phyloP scores from a whole-genome alignment of 768 basidiomycete species.

The Agaricus subrufescens region DNA sequence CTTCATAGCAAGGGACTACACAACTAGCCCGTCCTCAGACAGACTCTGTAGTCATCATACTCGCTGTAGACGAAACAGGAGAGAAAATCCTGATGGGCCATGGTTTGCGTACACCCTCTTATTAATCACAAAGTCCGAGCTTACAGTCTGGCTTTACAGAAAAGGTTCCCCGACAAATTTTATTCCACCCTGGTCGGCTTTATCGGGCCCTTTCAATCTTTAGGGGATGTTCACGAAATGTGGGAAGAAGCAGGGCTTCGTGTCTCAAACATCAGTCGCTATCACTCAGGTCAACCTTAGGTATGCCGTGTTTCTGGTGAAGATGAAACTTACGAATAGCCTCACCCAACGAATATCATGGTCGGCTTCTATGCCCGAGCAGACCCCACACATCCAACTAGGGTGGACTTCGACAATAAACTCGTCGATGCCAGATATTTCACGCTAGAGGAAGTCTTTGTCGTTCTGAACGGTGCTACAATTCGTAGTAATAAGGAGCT shows the following conservation, averaged over 20 bases:
- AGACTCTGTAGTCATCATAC: constrained; percentile 90
- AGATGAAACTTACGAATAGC: constrained; percentile 39
- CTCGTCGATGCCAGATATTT: constrained; percentile 93
- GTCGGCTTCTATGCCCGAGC: constrained; percentile 83
- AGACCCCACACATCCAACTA: constrained; percentile 67
- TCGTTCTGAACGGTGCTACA: constrained; percentile 49
- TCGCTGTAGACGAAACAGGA: constrained; percentile 71
- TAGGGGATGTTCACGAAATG: constrained; percentile 89
- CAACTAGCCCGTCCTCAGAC: constrained; percentile 84
- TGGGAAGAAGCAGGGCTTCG: constrained; percentile 96
- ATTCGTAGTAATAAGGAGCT: constrained; percentile 44
- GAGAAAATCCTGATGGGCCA: constrained; percentile 86
- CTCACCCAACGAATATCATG: constrained; percentile 89
- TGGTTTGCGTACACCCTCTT: constrained; percentile 47
- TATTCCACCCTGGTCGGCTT: constrained; percentile 94
- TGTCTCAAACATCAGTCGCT: constrained; percentile 68
- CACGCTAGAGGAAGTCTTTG: constrained; percentile 64
- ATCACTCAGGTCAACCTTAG: constrained; percentile 88
- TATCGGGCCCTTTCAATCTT: constrained; percentile 89
- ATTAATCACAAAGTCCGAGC: background rate
- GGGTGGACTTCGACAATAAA: constrained; percentile 90
- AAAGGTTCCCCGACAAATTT: constrained; percentile 61
- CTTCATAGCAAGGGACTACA: constrained; percentile 70
- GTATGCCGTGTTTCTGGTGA: constrained; percentile 30
- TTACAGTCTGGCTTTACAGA: constrained; percentile 31